Conservation (phyloP, 2,329 filamentous ascomycete species). For the Teratosphaeria nubilosa region DNA sequence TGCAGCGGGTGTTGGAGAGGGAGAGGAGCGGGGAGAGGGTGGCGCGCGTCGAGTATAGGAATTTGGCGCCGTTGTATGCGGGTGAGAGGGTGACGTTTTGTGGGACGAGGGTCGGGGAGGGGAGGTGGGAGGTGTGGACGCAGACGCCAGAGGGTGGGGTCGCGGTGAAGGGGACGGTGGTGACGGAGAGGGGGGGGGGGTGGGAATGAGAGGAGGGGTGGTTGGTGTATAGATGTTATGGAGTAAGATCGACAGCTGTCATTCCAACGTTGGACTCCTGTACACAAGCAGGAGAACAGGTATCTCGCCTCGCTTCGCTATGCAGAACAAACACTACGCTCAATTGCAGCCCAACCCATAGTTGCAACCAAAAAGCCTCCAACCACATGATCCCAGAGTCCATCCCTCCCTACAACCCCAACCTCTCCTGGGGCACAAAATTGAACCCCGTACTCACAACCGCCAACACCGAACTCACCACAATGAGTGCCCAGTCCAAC, state of each 20-base stretch:
- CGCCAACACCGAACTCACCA: slow-evolving; percentile 59
- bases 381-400: neutral
- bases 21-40: slow-evolving; percentile 32
- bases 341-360: neutral
- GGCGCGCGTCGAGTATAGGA: slow-evolving; percentile 61
- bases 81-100: slow-evolving; percentile 62
- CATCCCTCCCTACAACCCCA: slow-evolving; percentile 1
- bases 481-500: slow-evolving; percentile 58
- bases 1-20: slow-evolving; percentile 45
- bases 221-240: no score
- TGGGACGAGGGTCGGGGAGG: slow-evolving; percentile 40
- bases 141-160: slow-evolving; percentile 32
- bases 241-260: no score
- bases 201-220: no score
- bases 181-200: slow-evolving; percentile 12
- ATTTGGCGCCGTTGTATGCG: slow-evolving; percentile 71
- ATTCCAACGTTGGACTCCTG: no score
- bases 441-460: slow-evolving; percentile 75
- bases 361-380: neutral
- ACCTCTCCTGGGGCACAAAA: slow-evolving; percentile 62
- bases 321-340: neutral
- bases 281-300: no score
- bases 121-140: slow-evolving; percentile 32
- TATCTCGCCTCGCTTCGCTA: neutral
- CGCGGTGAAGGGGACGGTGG: slow-evolving; percentile 35